Evolutionary conservation across 352 stramenopile species (phyloP), one percentile per base, ranked within the genome.

Genomic region (Globisporangium middletonii): DNA sequence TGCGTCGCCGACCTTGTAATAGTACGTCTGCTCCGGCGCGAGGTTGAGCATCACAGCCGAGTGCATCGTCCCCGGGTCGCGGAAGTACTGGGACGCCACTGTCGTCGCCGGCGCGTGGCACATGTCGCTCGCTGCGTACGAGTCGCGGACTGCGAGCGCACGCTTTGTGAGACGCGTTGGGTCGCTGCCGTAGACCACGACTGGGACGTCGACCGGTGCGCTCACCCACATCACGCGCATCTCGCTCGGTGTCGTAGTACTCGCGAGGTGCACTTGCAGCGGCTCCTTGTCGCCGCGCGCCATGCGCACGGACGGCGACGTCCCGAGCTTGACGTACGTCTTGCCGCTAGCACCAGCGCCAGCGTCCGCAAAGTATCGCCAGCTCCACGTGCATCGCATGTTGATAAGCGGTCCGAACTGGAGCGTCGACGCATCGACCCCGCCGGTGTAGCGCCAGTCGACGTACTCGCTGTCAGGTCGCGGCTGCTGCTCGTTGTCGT

Each of bases 161-260:
- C 30, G 18, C 18, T 53, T 16, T 26, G 33, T 53, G 42, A 53
- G 49, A 26, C 27, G 12, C 7, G 12, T 42, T 37, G 55, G 18
- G 27, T 43, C 44, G 23, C 68, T 58, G 27, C 72, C 69, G 51
- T 74, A 84, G 15, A 59, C 48, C 49, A 86, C 73, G 15, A 68
- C 53, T 4, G 73, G 73, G 3, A 57, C 58, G 9, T 57, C 48
- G 18, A 84, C 70, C 12, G 67, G 51, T 27, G 49, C 72, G 57
- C 73, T 84, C 16, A 70, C 66, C 74, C 76, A 86, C 57, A 77
- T 76, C 50, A 84, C 72, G n/a, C 73, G 62, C 69, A 86, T 84
- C 56, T 81, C 62, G 30, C 63, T 65, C 3, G 44, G 1, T 13
- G 16, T 15, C 13, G 11, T 2, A 16, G 57, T 63, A 23, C 44